Base-by-base conservation (phyloP, 345 rosid species). In the Lenwebbia sp. region DNA sequence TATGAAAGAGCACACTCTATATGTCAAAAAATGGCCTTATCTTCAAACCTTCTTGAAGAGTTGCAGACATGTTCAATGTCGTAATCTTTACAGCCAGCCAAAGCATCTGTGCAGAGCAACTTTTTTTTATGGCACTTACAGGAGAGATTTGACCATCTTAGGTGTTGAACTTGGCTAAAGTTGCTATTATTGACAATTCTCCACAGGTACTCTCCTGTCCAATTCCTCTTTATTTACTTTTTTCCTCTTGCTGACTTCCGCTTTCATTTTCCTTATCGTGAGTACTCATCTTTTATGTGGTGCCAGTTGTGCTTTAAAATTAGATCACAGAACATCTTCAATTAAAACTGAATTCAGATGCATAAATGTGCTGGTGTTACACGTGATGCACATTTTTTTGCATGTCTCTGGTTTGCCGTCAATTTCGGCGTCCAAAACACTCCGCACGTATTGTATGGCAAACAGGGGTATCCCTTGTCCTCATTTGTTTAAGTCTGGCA, bases 1-100 rank as follows among this genome's bases (percentile, higher is more conserved):
- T 89, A 89, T 94, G 96, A 93, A 92, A 92, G 99, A 96, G 88
- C 95, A 94, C 88, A 93, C 91, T 2, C 96, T 96, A 22, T 94
- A 93, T 62, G 99, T 96, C 83, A 96, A 90, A 88, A 90, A 93
- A 91, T 92, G 99, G 96, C 99, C 99, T 88, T 85, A 94, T 96
- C 94, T 95, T 78, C 91, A 91, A 74, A 89, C 85, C 84, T 95
- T 96, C 92, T 92, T 96, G 93, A 93, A 95, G 92, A 92, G 98
- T 92, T 86, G 98, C 93, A 14, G 99, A 95, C 81, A 89, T 95
- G 94, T 96, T 96, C 91, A 95, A 93, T 87, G 93, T 96, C 75
- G 90, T 94, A 70, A 92, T 96, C 88, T 94, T 96, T 88, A 95
- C 99, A n/a, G 99, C 99, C n/a, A 96, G 98, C 91, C 98, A 93